phyloP scores from a whole-genome alignment of 176 grass and related monocot species.

The Bromus sterilis region DNA sequence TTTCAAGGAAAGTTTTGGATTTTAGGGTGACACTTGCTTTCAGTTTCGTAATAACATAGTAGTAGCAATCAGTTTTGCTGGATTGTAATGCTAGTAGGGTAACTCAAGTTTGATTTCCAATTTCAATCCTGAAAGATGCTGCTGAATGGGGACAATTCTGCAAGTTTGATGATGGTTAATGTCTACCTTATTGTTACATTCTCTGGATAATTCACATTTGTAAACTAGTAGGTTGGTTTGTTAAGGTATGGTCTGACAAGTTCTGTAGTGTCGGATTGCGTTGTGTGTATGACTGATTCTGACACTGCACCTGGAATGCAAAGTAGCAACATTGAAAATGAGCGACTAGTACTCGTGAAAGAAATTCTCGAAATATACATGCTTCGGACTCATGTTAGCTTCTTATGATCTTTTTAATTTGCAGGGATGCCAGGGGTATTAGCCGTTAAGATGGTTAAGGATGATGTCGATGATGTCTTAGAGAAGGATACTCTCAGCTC shows the following conservation, averaged over 20 bases:
- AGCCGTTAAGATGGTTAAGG: slow-evolving; percentile 41
- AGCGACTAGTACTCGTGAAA: background rate
- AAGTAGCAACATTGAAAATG: background rate
- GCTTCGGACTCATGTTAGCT: slow-evolving; percentile 1
- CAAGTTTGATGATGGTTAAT: background rate
- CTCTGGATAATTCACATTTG: background rate
- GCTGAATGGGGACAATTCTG: background rate
- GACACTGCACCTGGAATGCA: background rate
- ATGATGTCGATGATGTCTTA: slow-evolving; percentile 32
- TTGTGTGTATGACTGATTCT: background rate
- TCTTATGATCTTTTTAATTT: slow-evolving; percentile 6
- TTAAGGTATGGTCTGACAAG: background rate
- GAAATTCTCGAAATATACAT: background rate
- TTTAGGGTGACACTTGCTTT: background rate
- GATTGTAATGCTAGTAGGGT: background rate
- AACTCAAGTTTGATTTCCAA: background rate
- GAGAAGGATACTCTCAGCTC: slow-evolving; percentile 15
- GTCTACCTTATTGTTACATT: background rate
- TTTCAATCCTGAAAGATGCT: slow-evolving; percentile 2
- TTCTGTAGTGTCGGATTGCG: background rate
- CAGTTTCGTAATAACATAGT: background rate
- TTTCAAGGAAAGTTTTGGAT: background rate
- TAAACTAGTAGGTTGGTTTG: background rate
- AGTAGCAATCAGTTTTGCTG: background rate
- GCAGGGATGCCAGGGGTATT: slow-evolving; percentile 56